phyloP scores from a whole-genome alignment of 352 stramenopile genomes.

The Pythium angustatum region DNA sequence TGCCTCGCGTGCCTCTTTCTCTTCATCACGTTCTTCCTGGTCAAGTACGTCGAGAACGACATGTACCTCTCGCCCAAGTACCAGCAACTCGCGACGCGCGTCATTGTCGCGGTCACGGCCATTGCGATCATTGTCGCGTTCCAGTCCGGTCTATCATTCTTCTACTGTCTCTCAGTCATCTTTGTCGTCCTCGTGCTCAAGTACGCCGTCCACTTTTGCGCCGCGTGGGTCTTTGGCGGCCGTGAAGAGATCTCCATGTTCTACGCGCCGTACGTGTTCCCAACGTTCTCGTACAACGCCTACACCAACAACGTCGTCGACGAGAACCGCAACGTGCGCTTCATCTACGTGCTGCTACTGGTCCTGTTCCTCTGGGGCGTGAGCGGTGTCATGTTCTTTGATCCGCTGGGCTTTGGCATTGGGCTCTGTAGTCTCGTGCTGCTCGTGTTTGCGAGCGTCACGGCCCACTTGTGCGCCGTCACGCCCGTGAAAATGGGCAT shows the following conservation, averaged over 20 bases:
- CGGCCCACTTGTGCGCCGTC: slow-evolving; percentile 75
- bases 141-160: slow-evolving; percentile 62
- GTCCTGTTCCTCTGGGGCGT: slow-evolving; percentile 86
- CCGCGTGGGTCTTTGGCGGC: slow-evolving; percentile 52
- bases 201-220: slow-evolving; percentile 58
- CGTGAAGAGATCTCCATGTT: slow-evolving; percentile 73
- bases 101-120: slow-evolving; percentile 42
- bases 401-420: slow-evolving; percentile 88
- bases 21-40: slow-evolving; percentile 72
- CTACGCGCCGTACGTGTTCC: slow-evolving; percentile 89
- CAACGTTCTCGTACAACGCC: slow-evolving; percentile 90
- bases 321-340: slow-evolving; percentile 66
- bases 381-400: slow-evolving; percentile 87
- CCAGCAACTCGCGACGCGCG: slow-evolving; percentile 44
- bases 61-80: slow-evolving; percentile 72
- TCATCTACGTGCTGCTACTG: slow-evolving; percentile 74
- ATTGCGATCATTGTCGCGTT: slow-evolving; percentile 48
- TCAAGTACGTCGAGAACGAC: slow-evolving; percentile 87
- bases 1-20: slow-evolving; percentile 66
- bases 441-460: slow-evolving; percentile 72
- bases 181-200: slow-evolving; percentile 85
- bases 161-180: slow-evolving; percentile 83
- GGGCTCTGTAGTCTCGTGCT: slow-evolving; percentile 85
- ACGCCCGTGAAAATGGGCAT: slow-evolving; percentile 89
- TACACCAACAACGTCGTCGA: slow-evolving; percentile 91